Base-by-base conservation (phyloP, 2,329 filamentous ascomycete genomes). In the Curvularia eragrostidis region DNA sequence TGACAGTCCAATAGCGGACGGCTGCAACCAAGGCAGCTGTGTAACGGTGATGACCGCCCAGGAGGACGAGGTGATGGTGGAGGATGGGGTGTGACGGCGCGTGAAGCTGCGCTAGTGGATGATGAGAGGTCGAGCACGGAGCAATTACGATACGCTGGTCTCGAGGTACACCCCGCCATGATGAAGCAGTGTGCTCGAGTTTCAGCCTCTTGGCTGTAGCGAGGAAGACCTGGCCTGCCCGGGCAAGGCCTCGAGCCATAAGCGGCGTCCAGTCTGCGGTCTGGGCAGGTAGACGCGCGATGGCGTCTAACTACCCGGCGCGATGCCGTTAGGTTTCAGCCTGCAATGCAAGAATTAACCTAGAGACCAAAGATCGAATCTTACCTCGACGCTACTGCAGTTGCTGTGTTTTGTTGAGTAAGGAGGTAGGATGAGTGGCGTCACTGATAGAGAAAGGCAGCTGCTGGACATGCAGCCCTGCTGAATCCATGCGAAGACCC, bases 181-280 rank as follows among this genome's bases (percentile, higher is more conserved):
- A 48, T 59, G 52, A 59, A 58, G 62, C 61, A 52, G 39, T 60
- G 62, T 62, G 55, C 63, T 54, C 60, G 57, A 54, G 71, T 74
- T 72, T 73, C 71, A 73, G 66, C 62, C 65, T 68, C 65, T 55
- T 47, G 49, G 43, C 59, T 51, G 56, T 55, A 65, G 60, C 60
- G 65, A 62, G 62, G 66, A 63, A 61, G 48, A 56, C 62, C 64
- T 61, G 43, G 26, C 64, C 55, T 48, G 48, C 54, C 53, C 19
- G 41, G 44, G 51, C 52, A 36, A 61, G 58, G 54, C 58, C 58
- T 60, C 52, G 51, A 44, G 55, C 32, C 49, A 60, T 61, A 66
- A 64, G 64, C 59, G 41, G 59, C 65, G 64, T 64, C 63, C 69
- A 58, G 49, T 54, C 62, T 54, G 62, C 44, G 68, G 58, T 65